Percentiles rank a stretch among this genome's conserved stretches.
phyloP scores from a whole-genome alignment of 805 yeast species.

The Cyberlindnera veronae region DNA sequence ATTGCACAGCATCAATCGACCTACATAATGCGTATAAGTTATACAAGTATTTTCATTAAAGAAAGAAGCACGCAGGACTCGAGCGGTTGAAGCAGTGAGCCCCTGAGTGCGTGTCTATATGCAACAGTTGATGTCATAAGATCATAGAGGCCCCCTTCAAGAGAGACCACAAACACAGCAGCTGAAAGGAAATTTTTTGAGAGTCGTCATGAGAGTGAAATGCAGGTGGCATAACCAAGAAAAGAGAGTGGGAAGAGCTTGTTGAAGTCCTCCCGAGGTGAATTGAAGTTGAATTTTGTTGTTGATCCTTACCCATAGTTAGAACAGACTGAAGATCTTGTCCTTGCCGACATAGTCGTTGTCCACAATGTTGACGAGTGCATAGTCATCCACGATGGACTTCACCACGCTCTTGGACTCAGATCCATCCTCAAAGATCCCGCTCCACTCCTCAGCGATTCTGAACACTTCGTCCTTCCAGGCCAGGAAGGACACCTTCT shows the following conservation, averaged over 20 bases:
- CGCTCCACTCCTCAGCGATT: slow-evolving; percentile 77
- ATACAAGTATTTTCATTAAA: slow-evolving; percentile 1
- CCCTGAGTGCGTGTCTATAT: slow-evolving; percentile 3
- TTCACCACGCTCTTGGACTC: slow-evolving; percentile 34
- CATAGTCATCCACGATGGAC: slow-evolving; percentile 54
- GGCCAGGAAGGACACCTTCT: slow-evolving; percentile 84
- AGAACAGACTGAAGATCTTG: slow-evolving; percentile 54
- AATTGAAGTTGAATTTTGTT: too few species aligned
- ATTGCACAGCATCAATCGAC: too few species aligned
- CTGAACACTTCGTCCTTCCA: slow-evolving; percentile 96
- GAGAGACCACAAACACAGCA: slow-evolving; percentile 1
- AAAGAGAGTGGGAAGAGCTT: slow-evolving; percentile 6
- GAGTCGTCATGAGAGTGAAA: slow-evolving; percentile 5
- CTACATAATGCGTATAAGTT: too few species aligned
- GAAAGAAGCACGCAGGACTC: background rate
- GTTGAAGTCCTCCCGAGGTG: slow-evolving; percentile 12
- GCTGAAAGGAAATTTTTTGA: background rate
- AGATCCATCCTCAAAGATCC: slow-evolving; percentile 41
- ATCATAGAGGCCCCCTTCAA: background rate
- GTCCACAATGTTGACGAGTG: slow-evolving; percentile 84
- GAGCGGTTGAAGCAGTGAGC: slow-evolving; percentile 13
- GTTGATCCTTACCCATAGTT: too few species aligned
- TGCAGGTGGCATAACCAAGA: background rate
- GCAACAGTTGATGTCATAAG: slow-evolving; percentile 18
- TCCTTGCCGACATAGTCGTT: slow-evolving; percentile 68